These are phyloP conservation scores for Solanum chiquidenum DNA, from an alignment of 257 asterid genomes.

Conservation along the genomic window DNA sequence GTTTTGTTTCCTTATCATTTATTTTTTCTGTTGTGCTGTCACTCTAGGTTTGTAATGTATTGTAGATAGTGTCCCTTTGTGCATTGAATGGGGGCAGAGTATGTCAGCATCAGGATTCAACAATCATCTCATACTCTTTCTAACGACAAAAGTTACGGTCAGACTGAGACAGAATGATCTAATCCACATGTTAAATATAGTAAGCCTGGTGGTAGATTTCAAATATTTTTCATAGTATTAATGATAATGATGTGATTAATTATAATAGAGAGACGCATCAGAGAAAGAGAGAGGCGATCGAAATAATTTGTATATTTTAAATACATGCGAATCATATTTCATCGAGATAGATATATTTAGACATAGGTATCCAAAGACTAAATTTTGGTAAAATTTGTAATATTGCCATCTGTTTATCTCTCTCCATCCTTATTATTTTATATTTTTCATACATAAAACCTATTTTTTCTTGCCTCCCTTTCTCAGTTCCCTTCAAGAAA, in stretches of 20 bases:
- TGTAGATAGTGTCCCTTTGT: background rate
- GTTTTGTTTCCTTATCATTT: background rate
- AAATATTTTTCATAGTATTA: no score
- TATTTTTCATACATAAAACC: background rate
- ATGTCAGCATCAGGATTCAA: background rate
- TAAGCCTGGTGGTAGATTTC: background rate
- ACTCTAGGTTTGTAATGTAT: background rate
- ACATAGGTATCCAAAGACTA: no score
- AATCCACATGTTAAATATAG: background rate
- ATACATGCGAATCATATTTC: no score
- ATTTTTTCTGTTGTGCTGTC: background rate
- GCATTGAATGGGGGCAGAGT: background rate
- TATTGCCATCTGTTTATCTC: no score
- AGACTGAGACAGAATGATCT: background rate
- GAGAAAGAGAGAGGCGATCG: background rate
- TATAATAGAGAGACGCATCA: no score
- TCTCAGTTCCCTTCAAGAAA: background rate
- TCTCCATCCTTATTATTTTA: background rate
- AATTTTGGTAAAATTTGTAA: no score
- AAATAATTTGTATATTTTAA: no score
- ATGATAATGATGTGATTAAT: no score
- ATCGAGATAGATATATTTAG: no score
- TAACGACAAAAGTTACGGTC: background rate
- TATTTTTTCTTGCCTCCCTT: background rate
- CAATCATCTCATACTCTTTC: background rate